Evolutionary conservation across 2,329 filamentous ascomycete genomes (phyloP), one percentile per base, ranked within the genome.

Genomic region (Teratosphaeria nubilosa): DNA sequence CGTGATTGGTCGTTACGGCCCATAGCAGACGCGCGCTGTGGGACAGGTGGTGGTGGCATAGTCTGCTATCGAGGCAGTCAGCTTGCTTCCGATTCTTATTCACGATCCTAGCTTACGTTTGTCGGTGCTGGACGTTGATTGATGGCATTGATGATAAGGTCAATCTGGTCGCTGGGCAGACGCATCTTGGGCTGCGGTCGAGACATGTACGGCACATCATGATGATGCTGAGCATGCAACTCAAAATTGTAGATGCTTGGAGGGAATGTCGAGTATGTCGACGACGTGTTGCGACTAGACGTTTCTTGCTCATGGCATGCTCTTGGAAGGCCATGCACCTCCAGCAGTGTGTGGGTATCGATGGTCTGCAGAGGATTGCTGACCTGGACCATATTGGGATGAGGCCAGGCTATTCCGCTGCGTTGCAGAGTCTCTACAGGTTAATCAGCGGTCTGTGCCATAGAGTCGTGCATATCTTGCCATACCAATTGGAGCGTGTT

Each of bases 331-430:
- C 41, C 41, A 10, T 48, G 50, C 54, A 32, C 37, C 32, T 53
- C 31, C 30, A 55, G 53, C 14, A 55, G 14, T 16, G 30, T n/a
- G 13, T 34, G 53, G 13, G 5, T 7, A 37, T 31, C 25, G 27
- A 34, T 22, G 3, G 45, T 27, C 24, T 59, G 52, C 16, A 37
- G 54, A 22, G 53, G 56, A 20, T 41, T 78, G 78, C 22, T 77
- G 77, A 85, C 84, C 89, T 62, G 48, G 10, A 45, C 45, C 85
- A 90, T 88, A 16, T 76, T 73, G 22, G 81, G 75, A 68, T 88
- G 91, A 7, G 90, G 90, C 88, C 89, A 95, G 2, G 89, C 88
- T 66, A 95, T 90, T 3, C 81, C 81, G 2, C 84, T 85, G 60
- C 76, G 78, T 71, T 94, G 87, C 31, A 95, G 79, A 25, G 91